Conservation (phyloP, 495 filamentous ascomycete genomes). For the Penicillium canescens region DNA sequence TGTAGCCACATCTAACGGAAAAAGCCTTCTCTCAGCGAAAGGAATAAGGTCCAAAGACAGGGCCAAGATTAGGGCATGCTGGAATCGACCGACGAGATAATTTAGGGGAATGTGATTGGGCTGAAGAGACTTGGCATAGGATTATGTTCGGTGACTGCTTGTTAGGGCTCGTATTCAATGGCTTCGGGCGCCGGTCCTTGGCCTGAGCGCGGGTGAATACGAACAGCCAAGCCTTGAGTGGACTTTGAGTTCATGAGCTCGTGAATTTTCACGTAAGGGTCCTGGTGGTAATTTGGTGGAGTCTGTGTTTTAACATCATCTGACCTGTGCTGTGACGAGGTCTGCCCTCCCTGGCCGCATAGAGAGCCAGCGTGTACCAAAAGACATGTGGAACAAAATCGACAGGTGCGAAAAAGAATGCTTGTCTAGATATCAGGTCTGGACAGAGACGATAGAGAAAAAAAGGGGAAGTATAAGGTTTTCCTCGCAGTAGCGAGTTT, state of each 20-base stretch:
- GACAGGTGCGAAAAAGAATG: too few species aligned
- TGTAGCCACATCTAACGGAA: not conserved
- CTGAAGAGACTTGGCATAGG: not conserved
- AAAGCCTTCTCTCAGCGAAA: not conserved
- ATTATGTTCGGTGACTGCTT: not conserved
- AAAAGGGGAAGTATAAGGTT: too few species aligned
- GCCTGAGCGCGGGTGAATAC: constrained; percentile 10
- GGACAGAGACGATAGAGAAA: too few species aligned
- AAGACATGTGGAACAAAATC: too few species aligned
- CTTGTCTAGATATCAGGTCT: too few species aligned
- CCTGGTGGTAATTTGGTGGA: not conserved
- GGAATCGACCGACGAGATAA: not conserved
- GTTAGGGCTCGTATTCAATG: constrained; percentile 11
- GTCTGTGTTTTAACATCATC: too few species aligned
- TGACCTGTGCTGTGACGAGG: too few species aligned
- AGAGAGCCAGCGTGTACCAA: too few species aligned
- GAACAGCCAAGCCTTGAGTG: constrained; percentile 8
- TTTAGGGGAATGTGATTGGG: not conserved
- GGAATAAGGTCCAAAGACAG: not conserved
- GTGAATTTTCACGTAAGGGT: not conserved
- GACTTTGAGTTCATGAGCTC: not conserved
- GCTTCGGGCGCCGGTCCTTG: not conserved
- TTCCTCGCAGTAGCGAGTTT: too few species aligned
- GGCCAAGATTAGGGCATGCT: not conserved
- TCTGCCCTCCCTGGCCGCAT: too few species aligned